Evolutionary conservation across 257 asterid species (phyloP), one percentile per base, ranked within the genome.

Genomic region (Penstemon eatonii): DNA sequence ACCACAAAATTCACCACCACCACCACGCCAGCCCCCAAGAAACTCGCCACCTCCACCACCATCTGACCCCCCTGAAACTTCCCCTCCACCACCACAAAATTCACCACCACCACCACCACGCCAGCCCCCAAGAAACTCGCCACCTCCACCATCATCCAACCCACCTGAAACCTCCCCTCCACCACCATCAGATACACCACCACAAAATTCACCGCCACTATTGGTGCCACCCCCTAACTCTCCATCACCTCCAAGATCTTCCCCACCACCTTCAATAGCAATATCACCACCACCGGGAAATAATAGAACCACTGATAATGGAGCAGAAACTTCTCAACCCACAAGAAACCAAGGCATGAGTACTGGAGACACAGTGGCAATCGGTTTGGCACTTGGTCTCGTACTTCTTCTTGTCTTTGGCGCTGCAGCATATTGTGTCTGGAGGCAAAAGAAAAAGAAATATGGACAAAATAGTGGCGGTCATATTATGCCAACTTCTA

Each of bases 391-490:
- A 15, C 8, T 76, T 60, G 69, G 82, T 69, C 18, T 86, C 70
- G 42, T 93, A 25, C 59, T 88, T 77, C 85, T 93, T 15, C 80
- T 85, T 60, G 5, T 86, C 40, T 60, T 91, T 63, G 96, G 89
- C 67, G 38, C 63, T 41, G 75, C 61, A 19, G 85, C 74, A 53
- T 91, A 82, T 77, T 84, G 87, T 66, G 8, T 81, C 44, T 71
- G 83, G 84, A 87, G 81, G 79, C 76, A 86, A 66, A 91, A 89
- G 88, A 89, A 83, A 81, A 87, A 75, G 86, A 81, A 74, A 58
- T 53, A 80, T 51, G 81, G 78, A 50, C 75, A 58, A 56, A 86
- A 66, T 65, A 84, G 78, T 19, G 89, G 78, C 19, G 89, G 85
- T n/a, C 67, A 80, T 81, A 65, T 83, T 75, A 73, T 85, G 80